Percentiles rank a stretch among this genome's conserved stretches.
These are phyloP conservation scores for Phytophthora europaea DNA, from an alignment of 352 stramenopile genomes.

Conservation along the genomic window DNA sequence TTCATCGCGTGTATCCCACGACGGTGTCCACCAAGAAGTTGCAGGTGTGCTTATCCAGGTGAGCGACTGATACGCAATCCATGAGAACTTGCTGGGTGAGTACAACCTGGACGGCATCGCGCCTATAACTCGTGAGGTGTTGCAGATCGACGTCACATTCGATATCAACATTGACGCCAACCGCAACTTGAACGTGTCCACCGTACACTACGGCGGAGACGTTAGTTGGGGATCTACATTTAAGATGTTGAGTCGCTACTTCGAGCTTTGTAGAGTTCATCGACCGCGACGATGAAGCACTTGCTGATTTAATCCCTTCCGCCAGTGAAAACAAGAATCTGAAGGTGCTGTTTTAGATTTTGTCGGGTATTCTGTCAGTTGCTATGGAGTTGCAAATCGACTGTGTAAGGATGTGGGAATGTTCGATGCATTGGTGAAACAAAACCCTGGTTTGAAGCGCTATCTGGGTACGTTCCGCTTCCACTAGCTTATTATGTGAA, in stretches of 20 bases:
- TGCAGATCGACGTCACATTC: too few species aligned
- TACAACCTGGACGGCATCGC: too few species aligned
- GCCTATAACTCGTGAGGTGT: too few species aligned
- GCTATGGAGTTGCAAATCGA: conserved; percentile 7
- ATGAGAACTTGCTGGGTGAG: too few species aligned
- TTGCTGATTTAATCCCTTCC: conserved; percentile 10
- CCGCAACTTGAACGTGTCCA: too few species aligned
- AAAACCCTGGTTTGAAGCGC: not conserved
- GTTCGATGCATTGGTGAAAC: conserved; percentile 6
- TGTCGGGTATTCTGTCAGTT: conserved; percentile 3
- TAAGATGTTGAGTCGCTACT: conserved; percentile 14
- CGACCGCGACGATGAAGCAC: conserved; percentile 13
- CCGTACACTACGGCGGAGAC: too few species aligned
- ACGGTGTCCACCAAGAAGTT: too few species aligned
- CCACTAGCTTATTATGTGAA: not conserved
- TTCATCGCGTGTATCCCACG: too few species aligned
- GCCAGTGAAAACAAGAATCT: conserved; percentile 11
- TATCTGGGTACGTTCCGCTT: not conserved
- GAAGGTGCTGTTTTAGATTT: not conserved
- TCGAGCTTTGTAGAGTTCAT: conserved; percentile 13
- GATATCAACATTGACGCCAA: too few species aligned
- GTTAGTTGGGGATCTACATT: conserved; percentile 17
- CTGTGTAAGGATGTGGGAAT: conserved; percentile 2
- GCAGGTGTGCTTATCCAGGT: too few species aligned
- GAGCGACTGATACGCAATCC: too few species aligned